phyloP scores from a whole-genome alignment of 768 basidiomycete species.

The Leccinellum luteum region DNA sequence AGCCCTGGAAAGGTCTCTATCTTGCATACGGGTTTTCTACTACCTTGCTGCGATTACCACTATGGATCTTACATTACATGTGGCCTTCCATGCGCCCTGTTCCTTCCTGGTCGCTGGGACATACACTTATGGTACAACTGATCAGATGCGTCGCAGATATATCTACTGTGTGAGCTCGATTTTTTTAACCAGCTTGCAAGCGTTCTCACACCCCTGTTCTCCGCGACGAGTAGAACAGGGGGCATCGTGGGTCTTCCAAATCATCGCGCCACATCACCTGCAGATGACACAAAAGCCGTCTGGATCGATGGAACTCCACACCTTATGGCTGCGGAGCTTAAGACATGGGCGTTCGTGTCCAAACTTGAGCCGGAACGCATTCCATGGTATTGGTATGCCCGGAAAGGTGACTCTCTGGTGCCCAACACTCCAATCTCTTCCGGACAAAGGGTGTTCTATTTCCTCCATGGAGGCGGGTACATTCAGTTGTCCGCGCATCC shows the following conservation, averaged over 20 bases:
- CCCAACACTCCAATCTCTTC: constrained; percentile 35
- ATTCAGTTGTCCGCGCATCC: constrained; percentile 55
- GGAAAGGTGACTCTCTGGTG: constrained; percentile 36
- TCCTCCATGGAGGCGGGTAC: constrained; percentile 66
- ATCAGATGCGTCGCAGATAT: constrained; percentile 27
- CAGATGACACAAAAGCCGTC: constrained; percentile 17
- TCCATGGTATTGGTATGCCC: constrained; percentile 59
- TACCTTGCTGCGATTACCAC: constrained; percentile 44
- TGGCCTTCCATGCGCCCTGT: constrained; percentile 39
- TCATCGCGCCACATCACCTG: constrained; percentile 8
- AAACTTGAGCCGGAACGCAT: constrained; percentile 42
- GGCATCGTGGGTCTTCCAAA: constrained; percentile 6
- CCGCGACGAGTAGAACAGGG: constrained; percentile 7
- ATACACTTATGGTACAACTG: constrained; percentile 37
- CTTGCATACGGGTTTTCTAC: constrained; percentile 41
- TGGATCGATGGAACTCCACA: constrained; percentile 35
- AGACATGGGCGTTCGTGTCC: constrained; percentile 29
- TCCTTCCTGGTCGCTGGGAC: constrained; percentile 44
- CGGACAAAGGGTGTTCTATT: constrained; percentile 58
- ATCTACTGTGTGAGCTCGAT: constrained; percentile 16
- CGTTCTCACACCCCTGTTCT: neutral
- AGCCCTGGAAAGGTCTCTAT: constrained; percentile 51
- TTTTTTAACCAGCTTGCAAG: neutral
- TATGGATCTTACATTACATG: constrained; percentile 43
- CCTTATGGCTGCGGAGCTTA: constrained; percentile 31